Percentiles rank a stretch among this genome's conserved stretches.
phyloP scores from a whole-genome alignment of 139 green algal species.

The Coelastrella sp. region DNA sequence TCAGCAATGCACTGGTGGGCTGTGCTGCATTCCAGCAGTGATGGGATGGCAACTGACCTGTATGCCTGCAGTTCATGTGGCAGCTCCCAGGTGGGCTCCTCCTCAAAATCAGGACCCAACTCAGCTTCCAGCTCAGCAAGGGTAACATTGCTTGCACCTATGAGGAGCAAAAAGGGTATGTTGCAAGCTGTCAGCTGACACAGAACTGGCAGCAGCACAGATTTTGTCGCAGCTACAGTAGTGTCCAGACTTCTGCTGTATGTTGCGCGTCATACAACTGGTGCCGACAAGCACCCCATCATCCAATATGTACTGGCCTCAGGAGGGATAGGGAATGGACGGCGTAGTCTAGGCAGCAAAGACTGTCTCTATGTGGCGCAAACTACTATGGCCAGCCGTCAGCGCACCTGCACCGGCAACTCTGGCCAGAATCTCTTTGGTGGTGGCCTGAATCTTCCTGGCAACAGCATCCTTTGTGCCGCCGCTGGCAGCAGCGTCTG shows the following conservation, averaged over 20 bases:
- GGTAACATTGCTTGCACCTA: not conserved
- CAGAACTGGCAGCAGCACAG: not conserved
- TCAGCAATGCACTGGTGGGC: not conserved
- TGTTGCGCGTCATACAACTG: not conserved
- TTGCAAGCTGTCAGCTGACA: not conserved
- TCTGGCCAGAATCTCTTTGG: conserved; percentile 15
- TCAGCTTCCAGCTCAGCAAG: conserved; percentile 35
- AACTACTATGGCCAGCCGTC: too few species aligned
- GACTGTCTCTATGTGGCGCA: too few species aligned
- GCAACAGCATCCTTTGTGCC: not conserved
- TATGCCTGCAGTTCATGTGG: conserved; percentile 52
- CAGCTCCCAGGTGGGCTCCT: conserved; percentile 56
- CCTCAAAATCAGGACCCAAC: conserved; percentile 19
- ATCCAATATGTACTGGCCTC: too few species aligned
- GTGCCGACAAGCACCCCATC: not conserved
- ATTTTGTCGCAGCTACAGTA: too few species aligned
- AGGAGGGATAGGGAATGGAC: too few species aligned
- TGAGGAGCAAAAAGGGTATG: too few species aligned
- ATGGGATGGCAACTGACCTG: not conserved
- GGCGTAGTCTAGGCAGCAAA: too few species aligned
- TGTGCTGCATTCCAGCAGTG: not conserved
- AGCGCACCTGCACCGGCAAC: conserved; percentile 24
- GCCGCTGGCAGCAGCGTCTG: not conserved
- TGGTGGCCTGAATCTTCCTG: conserved; percentile 22
- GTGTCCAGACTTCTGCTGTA: too few species aligned